Evolutionary conservation across 2,329 filamentous ascomycete genomes (phyloP).

Genomic region (Beauveria sp.): DNA sequence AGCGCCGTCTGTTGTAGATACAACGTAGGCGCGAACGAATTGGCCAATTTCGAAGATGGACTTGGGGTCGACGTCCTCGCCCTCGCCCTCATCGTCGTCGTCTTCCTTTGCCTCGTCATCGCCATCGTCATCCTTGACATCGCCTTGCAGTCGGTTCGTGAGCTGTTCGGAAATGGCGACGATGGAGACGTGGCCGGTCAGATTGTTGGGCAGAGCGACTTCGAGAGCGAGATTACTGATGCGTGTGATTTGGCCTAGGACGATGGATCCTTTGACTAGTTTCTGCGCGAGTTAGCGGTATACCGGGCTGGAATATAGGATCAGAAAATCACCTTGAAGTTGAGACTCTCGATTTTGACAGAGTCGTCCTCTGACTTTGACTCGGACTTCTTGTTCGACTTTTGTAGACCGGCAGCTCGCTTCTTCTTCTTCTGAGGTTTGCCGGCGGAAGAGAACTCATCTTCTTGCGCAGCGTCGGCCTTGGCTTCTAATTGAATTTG

Average conservation of each 20-base stretch:
- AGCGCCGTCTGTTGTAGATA: slow-evolving; percentile 66
- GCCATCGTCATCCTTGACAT: slow-evolving; percentile 44
- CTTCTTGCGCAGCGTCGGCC: slow-evolving; percentile 84
- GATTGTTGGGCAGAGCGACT: slow-evolving; percentile 83
- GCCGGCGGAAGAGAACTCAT: slow-evolving; percentile 50
- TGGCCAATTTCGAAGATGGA: slow-evolving; percentile 76
- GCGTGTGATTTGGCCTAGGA: slow-evolving; percentile 77
- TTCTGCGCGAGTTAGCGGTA: slow-evolving; percentile 44
- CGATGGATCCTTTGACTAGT: slow-evolving; percentile 74
- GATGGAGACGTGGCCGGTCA: slow-evolving; percentile 81
- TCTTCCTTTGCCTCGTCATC: slow-evolving; percentile 51
- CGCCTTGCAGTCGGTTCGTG: slow-evolving; percentile 67
- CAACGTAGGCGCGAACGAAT: slow-evolving; percentile 77
- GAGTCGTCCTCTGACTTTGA: slow-evolving; percentile 38
- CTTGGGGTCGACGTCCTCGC: slow-evolving; percentile 61
- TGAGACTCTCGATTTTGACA: slow-evolving; percentile 77
- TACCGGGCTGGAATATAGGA: neutral
- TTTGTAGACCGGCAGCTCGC: slow-evolving; percentile 47
- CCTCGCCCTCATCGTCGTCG: slow-evolving; percentile 46
- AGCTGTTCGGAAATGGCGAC: slow-evolving; percentile 83
- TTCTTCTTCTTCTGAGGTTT: slow-evolving; percentile 45
- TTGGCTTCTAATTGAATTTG: slow-evolving; percentile 93
- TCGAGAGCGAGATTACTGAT: slow-evolving; percentile 75
- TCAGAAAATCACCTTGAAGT: slow-evolving; percentile 61
- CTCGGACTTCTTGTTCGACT: slow-evolving; percentile 45